Evolutionary conservation across 2,329 filamentous ascomycete genomes (phyloP).

Genomic region (Aspergillus nomiae): DNA sequence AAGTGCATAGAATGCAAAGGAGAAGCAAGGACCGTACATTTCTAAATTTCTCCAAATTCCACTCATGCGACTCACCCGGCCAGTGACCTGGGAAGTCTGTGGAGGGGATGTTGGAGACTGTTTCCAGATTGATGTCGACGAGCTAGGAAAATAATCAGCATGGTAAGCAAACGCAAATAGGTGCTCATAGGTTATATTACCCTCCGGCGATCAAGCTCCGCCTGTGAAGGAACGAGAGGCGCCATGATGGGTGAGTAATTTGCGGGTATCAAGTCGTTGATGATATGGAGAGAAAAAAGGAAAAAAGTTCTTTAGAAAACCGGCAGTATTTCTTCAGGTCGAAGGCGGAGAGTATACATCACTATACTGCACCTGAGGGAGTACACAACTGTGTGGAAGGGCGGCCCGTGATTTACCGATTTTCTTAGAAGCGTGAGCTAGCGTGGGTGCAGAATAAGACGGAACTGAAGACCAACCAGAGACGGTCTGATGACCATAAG

Average conservation of each 20-base stretch:
- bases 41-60: conserved; percentile 73
- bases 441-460: conserved; percentile 22
- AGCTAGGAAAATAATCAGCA: conserved; percentile 56
- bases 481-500: conserved; percentile 38
- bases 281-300: conserved; percentile 31
- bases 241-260: conserved; percentile 37
- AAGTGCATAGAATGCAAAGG: background rate
- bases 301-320: conserved; percentile 35
- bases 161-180: background rate
- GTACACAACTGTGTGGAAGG: background rate
- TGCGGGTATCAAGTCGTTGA: conserved; percentile 22
- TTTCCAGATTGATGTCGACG: conserved; percentile 85
- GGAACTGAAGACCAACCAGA: conserved; percentile 32
- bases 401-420: background rate
- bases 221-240: conserved; percentile 44
- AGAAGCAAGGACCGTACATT: conserved; percentile 43
- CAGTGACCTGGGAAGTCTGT: conserved; percentile 92
- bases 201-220: conserved; percentile 47
- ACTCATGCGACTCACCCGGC: conserved; percentile 82
- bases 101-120: conserved; percentile 82
- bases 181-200: conserved; percentile 27
- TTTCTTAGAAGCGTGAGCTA: background rate
- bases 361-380: conserved; percentile 21
- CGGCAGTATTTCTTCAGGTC: conserved; percentile 31
- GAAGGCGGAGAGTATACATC: conserved; percentile 23